phyloP scores from a whole-genome alignment of 2,329 filamentous ascomycete species.

The Pseudocercospora vitis region DNA sequence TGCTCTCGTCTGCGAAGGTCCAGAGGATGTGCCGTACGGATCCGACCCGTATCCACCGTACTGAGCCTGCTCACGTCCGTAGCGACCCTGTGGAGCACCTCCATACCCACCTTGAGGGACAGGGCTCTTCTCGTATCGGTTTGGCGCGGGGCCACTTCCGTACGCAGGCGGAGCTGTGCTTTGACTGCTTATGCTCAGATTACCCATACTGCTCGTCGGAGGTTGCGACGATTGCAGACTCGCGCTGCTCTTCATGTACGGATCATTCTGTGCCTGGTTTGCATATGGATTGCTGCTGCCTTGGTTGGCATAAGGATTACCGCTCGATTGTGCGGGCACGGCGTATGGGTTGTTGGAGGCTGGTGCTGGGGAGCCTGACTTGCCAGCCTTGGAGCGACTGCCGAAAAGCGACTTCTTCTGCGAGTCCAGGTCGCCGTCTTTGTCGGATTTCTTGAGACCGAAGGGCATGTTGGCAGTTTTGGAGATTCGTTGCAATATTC shows the following conservation, averaged over 20 bases:
- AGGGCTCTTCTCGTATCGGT: constrained; percentile 46
- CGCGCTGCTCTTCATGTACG: constrained; percentile 33
- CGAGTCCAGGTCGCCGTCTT: constrained; percentile 54
- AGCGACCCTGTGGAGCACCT: constrained; percentile 31
- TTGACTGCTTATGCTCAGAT: constrained; percentile 30
- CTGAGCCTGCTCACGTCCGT: constrained; percentile 31
- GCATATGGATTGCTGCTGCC: constrained; percentile 37
- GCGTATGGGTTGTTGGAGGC: constrained; percentile 57
- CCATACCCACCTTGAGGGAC: constrained; percentile 49
- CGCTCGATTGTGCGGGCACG: constrained; percentile 41
- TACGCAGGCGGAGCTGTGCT: constrained; percentile 39
- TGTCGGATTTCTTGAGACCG: constrained; percentile 53
- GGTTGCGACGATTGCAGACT: constrained; percentile 29
- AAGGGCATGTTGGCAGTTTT: constrained; percentile 36
- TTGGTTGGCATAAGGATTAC: constrained; percentile 28
- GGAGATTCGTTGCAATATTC: background rate
- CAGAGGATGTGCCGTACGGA: constrained; percentile 48
- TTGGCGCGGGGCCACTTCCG: constrained; percentile 34
- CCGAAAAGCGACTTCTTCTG: constrained; percentile 61
- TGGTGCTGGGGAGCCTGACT: constrained; percentile 45
- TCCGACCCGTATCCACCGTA: constrained; percentile 53
- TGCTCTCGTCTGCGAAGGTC: constrained; percentile 38
- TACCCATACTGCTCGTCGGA: constrained; percentile 35
- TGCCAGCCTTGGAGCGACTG: constrained; percentile 53
- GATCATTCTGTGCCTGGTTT: constrained; percentile 29